Base-by-base conservation (phyloP, 2,329 filamentous ascomycete genomes). In the Calonectria honghensis region DNA sequence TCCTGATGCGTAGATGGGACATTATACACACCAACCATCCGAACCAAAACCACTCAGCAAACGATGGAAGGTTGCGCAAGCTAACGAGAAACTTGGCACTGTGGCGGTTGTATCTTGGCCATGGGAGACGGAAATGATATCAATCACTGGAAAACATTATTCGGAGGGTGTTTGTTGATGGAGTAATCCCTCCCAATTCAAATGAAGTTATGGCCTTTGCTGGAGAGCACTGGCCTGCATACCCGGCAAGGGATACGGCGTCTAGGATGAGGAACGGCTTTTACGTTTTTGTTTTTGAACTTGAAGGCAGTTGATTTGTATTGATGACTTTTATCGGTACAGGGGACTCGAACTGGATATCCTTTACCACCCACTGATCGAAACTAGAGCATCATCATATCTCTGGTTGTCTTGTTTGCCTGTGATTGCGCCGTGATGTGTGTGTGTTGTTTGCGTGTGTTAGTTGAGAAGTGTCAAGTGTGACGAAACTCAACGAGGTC, bases 251-350 rank as follows among this genome's bases (percentile, higher is more conserved):
- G 77, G 79, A 79, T 76, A 80, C 76, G 82, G 81, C 82, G 82
- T 82, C 78, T 77, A 81, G 82, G 73, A 81, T 66, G 77, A 81
- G 77, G 72, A 80, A 82, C 74, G 76, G 78, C 74, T 81, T 77
- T 70, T 65, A 73, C 75, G 77, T 78, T 73, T 69, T 61, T 73
- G 20, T 68, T 64, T 73, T 70, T 70, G 20, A 27, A 41, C 52
- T 70, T 61, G 68, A 57, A 59, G 64, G 70, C 67, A 72, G 65
- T 75, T 78, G 76, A 73, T 78, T 74, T 78, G 76, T 77, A 76
- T 77, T 81, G 76, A 68, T 76, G 73, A 70, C 59, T 67, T 70
- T 71, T 70, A 75, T 75, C 74, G 51, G 72, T 50, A 65, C 51
- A 76, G 37, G 63, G 35, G 20, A n/a, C 24, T 63, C 50, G 57